phyloP scores from a whole-genome alignment of 2,329 filamentous ascomycete species.

The Pseudogymnoascus verrucosus region DNA sequence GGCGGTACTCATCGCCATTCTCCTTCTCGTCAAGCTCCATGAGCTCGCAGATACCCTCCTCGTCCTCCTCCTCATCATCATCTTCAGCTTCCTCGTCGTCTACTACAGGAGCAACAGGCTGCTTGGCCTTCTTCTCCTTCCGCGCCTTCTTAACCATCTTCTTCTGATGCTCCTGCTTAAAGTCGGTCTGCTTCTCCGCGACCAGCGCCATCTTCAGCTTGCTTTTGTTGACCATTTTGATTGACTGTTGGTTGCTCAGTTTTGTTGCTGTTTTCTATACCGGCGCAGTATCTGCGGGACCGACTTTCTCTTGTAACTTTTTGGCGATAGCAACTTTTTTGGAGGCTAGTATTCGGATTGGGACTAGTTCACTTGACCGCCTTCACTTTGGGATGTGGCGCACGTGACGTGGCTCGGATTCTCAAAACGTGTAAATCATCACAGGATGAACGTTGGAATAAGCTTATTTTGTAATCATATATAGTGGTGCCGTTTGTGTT shows the following conservation, averaged over 20 bases:
- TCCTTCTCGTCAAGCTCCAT: slow-evolving; percentile 28
- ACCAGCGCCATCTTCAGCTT: slow-evolving; percentile 47
- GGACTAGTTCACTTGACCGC: slow-evolving; percentile 6
- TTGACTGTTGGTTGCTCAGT: neutral
- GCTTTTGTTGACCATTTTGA: slow-evolving; percentile 30
- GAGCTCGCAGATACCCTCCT: slow-evolving; percentile 18
- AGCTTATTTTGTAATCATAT: neutral
- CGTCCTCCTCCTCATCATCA: slow-evolving; percentile 28
- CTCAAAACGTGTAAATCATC: neutral
- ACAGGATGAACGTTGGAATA: neutral
- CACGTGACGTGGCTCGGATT: neutral
- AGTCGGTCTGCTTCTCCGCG: slow-evolving; percentile 47
- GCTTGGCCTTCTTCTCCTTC: slow-evolving; percentile 25
- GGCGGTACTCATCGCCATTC: slow-evolving; percentile 33
- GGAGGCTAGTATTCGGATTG: slow-evolving; percentile 8
- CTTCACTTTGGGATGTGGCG: neutral
- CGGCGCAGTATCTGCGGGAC: slow-evolving; percentile 3
- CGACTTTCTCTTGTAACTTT: slow-evolving; percentile 8
- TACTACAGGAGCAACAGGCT: slow-evolving; percentile 27
- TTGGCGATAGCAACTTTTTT: slow-evolving; percentile 8
- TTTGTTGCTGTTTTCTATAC: neutral
- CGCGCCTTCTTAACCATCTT: slow-evolving; percentile 30
- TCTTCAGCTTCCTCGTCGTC: slow-evolving; percentile 37
- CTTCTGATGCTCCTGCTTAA: slow-evolving; percentile 36
- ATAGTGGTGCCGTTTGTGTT: neutral